Evolutionary conservation across 2,329 filamentous ascomycete genomes (phyloP), one percentile per base, ranked within the genome.

Genomic region (Plenodomus tracheiphilus): DNA sequence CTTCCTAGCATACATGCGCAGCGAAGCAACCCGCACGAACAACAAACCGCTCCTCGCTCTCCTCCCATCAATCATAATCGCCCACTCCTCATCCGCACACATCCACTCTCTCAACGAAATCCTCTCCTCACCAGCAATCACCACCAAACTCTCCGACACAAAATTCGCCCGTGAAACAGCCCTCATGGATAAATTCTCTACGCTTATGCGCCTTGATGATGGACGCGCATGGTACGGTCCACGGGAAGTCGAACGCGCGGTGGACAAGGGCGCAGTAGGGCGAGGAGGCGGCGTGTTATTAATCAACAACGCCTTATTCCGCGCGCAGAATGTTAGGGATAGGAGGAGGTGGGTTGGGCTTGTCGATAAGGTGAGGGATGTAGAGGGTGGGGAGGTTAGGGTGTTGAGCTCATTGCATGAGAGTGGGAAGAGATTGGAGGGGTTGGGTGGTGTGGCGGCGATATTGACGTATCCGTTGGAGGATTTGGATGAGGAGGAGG

Each of bases 351-450:
- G 92, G 79, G 93, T 97, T 1, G 77, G 77, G 8, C 79, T 97
- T 39, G 92, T 97, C 3, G 93, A 97, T 70, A 86, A 86, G 54
- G 93, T 97, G n/a, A 85, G 86, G 57, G 85, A 85, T 44, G 75
- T 79, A 2, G 86, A 91, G 56, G 94, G 93, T 4, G 94, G 93
- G 1, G 91, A 97, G 58, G 89, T 91, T 1, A 80, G 89, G 45
- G 84, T 97, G n/a, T 75, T 97, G 21, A 97, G 93, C 71, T 92
- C 89, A 63, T 88, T 95, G 65, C 93, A 97, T 71, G 93, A 97
- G 76, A 97, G 92, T 70, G 94, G 94, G 1, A 87, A 88, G 75
- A 80, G 91, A 51, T 74, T 99, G 13, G 89, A 92, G 58, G 88
- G 86, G 11, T 71, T 97, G 51, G 92, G 94, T 1, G 89, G 91